Evolutionary conservation across 768 basidiomycete species (phyloP), one percentile per base, ranked within the genome.

Genomic region (Amanita rubescens): DNA sequence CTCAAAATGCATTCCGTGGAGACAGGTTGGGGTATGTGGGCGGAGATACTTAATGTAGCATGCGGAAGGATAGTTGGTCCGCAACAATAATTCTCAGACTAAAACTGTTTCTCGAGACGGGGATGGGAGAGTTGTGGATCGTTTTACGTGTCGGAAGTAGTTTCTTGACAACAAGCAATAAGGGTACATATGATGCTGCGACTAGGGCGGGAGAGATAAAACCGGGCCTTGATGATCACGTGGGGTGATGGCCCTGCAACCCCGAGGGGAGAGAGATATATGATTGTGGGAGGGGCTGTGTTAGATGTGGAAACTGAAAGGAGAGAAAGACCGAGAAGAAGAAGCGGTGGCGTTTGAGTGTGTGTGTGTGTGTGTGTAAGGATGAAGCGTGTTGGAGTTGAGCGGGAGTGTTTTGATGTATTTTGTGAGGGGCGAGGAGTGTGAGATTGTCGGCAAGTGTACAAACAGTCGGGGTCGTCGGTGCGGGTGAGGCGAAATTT

Each of bases 121-220:
- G 5, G 49, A 22, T 38, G 22, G 5, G 34, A 11, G 48, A 34
- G 7, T 15, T 20, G 12, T 9, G 20, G 32, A 49, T 22, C 33
- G 14, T 38, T 22, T 51, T 51, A 51, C 50, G 39, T 51, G 50
- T 49, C 10, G 33, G 15, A 37, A 37, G 32, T 30, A 33, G 17
- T 47, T 47, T 27, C 46, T 25, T 47, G 19, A 47, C 37, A 19
- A 50, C 38, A 30, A 12, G 49, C 41, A 17, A 34, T 34, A 35
- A 50, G 19, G 38, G 49, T 50, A n/a, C n/a, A n/a, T n/a, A 24
- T 50, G 37, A 39, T 50, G 34, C 35, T 39, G 25, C 34, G 9
- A 34, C 15, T 32, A 4, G 27, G 11, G 15, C 25, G 48, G 48
- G 34, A 30, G 8, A 12, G 39, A 27, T 33, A 33, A 27, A 43